Evolutionary conservation across 805 yeast genomes (phyloP), one percentile per base, ranked within the genome.

Genomic region (Metschnikowia similis): DNA sequence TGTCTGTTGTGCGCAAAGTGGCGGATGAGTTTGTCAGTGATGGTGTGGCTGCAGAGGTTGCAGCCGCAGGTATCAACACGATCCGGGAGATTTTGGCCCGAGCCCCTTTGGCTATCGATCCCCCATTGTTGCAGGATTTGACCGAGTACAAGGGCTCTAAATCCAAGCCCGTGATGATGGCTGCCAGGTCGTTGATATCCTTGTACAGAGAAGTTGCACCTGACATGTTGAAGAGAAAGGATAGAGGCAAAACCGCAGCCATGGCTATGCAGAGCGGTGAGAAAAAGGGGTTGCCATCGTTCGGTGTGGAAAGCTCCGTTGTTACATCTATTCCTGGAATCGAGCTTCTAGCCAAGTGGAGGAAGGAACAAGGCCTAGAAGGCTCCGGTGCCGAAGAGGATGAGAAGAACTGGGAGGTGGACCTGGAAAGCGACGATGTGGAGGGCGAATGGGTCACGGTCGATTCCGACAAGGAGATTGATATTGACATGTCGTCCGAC

Each of bases 21-120:
- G 98, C 99, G 1, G 96, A 94, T 69, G 99, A 94, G 70, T 94
- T 94, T 62, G 97, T 94, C 27, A 87, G 96, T 57, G 98, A 94
- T 64, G 99, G 99, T 77, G 99, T 94, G 36, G 90, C 97, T 13
- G 84, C 96, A 32, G 97, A 94, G 70, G 99, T 91, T 48, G 97
- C 97, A 5, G 90, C 97, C 47, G 98, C 98, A 4, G 99, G 99
- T 62, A 78, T 94, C 57, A 94, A 94, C 68, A 88, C 98, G 3
- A 92, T 92, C 52, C 79, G 98, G 59, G 99, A 94, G 69, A 89
- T 94, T 51, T 77, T 91, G 55, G 70, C 96, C 1, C 84, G 99
- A 75, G 95, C 96, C 9, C 97, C 99, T 13, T 75, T 92, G 56
- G 96, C 98, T 27, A 90, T 94, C 60, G 97, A 90, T 47, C 84